These are phyloP conservation scores for Euphorbia lathyris DNA, from an alignment of 345 rosid genomes.

Conservation along the genomic window DNA sequence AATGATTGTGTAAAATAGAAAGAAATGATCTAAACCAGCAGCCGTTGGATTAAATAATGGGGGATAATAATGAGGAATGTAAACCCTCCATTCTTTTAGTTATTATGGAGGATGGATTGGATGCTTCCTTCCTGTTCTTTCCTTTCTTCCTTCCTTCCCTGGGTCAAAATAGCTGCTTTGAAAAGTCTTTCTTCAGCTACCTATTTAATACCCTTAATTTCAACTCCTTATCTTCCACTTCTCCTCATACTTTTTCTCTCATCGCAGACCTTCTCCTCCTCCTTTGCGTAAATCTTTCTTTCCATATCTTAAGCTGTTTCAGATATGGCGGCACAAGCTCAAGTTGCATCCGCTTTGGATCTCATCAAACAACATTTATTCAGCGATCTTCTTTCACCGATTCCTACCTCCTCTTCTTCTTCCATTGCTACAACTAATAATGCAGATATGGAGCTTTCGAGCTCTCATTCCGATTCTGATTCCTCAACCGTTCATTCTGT, in stretches of 20 bases:
- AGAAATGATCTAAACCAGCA: neutral
- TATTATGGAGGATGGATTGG: neutral
- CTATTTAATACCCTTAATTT: constrained; percentile 3
- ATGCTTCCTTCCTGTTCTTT: constrained; percentile 7
- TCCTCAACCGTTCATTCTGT: constrained; percentile 30
- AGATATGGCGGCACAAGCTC: constrained; percentile 37
- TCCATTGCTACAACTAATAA: neutral
- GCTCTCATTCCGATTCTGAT: constrained; percentile 9
- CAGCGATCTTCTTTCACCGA: constrained; percentile 34
- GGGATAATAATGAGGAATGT: too few species aligned
- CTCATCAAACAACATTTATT: constrained; percentile 54
- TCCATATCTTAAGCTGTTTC: neutral
- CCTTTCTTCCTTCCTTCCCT: too few species aligned
- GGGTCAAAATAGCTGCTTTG: constrained; percentile 24
- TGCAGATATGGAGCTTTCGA: constrained; percentile 3
- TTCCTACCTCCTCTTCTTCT: neutral
- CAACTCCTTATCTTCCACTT: neutral
- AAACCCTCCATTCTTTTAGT: neutral
- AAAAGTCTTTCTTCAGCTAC: constrained; percentile 15
- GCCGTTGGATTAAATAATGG: neutral
- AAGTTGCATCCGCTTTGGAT: constrained; percentile 39
- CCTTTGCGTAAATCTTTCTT: neutral
- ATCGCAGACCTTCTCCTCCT: neutral
- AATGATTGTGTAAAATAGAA: too few species aligned
- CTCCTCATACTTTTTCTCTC: neutral